phyloP scores from a whole-genome alignment of 129 eudicot genomes.

The Chrysanthemum seticuspe region DNA sequence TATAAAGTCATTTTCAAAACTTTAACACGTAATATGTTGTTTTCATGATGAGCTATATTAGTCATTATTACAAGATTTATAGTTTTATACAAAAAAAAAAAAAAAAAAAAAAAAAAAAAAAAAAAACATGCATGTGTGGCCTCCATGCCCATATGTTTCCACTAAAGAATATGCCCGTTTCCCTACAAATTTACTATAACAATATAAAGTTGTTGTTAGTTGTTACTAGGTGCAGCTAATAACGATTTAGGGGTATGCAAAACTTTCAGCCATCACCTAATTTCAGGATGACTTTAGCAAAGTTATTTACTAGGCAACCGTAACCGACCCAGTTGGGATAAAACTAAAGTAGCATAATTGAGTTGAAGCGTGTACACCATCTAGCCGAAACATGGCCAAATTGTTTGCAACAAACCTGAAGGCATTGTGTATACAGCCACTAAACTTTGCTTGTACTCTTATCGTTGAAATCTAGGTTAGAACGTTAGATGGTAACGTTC shows the following conservation, averaged over 20 bases:
- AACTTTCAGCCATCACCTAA: neutral
- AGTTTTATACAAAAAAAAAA: no score
- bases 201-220: conserved; percentile 12
- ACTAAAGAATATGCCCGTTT: conserved; percentile 1
- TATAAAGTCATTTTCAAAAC: no score
- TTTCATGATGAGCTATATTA: no score
- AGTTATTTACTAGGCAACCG: neutral
- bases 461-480: no score
- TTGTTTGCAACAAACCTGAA: neutral
- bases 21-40: no score
- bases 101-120: no score
- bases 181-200: neutral
- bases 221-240: neutral
- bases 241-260: conserved; percentile 3
- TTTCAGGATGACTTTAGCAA: neutral
- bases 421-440: neutral
- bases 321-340: neutral
- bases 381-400: neutral
- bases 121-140: no score
- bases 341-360: neutral
- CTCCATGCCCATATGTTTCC: conserved; percentile 12
- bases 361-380: neutral
- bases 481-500: no score
- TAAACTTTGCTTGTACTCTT: no score
- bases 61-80: no score